These are phyloP conservation scores for Camellia oleifera DNA, from an alignment of 179 eudicot genomes.

Conservation along the genomic window DNA sequence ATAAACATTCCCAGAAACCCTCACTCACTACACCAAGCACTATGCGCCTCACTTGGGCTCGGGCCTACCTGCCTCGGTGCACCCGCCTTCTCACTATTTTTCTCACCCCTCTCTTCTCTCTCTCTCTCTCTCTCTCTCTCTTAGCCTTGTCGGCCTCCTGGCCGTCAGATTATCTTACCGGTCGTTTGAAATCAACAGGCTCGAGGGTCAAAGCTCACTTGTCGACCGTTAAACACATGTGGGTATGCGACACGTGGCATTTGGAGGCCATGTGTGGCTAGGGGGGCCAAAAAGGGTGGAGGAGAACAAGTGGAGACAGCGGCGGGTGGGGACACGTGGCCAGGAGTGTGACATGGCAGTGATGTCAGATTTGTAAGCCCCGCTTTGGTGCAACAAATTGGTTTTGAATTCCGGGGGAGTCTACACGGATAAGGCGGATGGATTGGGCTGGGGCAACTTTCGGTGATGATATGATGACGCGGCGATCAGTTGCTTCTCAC, in stretches of 20 bases:
- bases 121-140: not conserved
- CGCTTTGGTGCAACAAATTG: too few relatives aligned
- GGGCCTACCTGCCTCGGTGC: slow-evolving; percentile 31
- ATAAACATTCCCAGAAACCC: slow-evolving; percentile 26
- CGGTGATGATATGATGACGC: slow-evolving; percentile 13
- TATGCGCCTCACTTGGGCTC: slow-evolving; percentile 29
- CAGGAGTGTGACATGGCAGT: not conserved
- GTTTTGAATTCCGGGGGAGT: not conserved
- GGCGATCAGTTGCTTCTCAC: not conserved
- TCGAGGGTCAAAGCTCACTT: not conserved
- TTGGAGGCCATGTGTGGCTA: not conserved
- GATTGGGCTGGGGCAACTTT: not conserved
- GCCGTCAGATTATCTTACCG: slow-evolving; percentile 12
- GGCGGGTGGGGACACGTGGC: slow-evolving; percentile 23
- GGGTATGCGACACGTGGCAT: not conserved
- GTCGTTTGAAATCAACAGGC: not conserved
- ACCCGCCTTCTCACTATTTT: slow-evolving; percentile 18
- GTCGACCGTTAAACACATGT: not conserved
- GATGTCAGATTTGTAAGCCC: not conserved
- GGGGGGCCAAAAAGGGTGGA: slow-evolving; percentile 14
- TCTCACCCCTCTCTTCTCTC: not conserved
- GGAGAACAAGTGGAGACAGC: slow-evolving; percentile 10
- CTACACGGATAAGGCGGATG: not conserved
- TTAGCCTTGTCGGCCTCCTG: not conserved
- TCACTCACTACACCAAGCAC: slow-evolving; percentile 34